A percentile compares a stretch with the other conserved stretches of the same genome.
phyloP scores from a whole-genome alignment of 768 basidiomycete species.

The Calocybe indica region DNA sequence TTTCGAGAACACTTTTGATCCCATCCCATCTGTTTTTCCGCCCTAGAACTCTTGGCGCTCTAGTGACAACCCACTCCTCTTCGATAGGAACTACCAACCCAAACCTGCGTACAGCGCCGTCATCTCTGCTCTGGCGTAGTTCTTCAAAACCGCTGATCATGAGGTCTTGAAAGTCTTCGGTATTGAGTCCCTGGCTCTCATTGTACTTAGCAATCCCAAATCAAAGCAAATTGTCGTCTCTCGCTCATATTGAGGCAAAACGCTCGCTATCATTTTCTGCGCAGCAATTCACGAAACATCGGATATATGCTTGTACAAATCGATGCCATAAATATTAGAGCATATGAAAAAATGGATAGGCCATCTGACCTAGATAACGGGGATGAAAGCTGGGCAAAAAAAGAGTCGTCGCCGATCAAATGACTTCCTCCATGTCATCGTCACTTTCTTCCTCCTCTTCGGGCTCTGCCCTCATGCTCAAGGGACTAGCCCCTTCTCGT shows the following conservation, averaged over 20 bases:
- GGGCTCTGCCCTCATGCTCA: neutral
- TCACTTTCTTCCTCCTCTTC: slow-evolving; percentile 12
- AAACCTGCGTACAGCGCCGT: slow-evolving; percentile 22
- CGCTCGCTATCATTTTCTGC: too few species aligned
- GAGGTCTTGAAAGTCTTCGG: neutral
- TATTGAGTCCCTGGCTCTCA: neutral
- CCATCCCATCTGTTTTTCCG: neutral
- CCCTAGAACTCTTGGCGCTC: slow-evolving; percentile 23
- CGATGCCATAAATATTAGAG: too few species aligned
- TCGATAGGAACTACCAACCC: slow-evolving; percentile 18
- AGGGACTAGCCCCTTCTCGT: neutral
- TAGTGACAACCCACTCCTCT: slow-evolving; percentile 17
- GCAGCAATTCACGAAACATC: too few species aligned
- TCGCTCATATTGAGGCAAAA: too few species aligned
- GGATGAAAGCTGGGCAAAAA: too few species aligned
- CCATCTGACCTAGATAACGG: too few species aligned
- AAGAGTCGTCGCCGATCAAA: too few species aligned
- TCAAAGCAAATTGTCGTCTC: too few species aligned
- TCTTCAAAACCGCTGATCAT: neutral
- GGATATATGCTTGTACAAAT: too few species aligned
- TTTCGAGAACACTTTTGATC: neutral
- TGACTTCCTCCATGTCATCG: too few species aligned
- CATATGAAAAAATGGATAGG: too few species aligned
- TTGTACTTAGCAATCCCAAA: too few species aligned
- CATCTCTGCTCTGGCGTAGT: slow-evolving; percentile 10